A percentile compares a stretch with the other conserved stretches of the same genome.
Conservation (phyloP, 2,329 filamentous ascomycete species). For the Sporothrix pseudoabietina region DNA sequence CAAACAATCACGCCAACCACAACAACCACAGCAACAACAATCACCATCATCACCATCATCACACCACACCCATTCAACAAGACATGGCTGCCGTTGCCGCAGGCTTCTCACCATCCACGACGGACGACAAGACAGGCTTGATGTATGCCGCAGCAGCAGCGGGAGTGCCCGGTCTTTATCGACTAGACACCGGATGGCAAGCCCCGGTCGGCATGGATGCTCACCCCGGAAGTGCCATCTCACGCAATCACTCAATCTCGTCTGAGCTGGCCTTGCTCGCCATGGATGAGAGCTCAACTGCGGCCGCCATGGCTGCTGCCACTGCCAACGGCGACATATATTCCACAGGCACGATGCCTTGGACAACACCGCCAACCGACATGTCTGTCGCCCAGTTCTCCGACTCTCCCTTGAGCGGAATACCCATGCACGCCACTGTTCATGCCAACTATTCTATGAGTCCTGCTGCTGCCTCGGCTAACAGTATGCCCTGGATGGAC, state of each 20-base stretch:
- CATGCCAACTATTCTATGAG: constrained; percentile 45
- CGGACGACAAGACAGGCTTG: constrained; percentile 39
- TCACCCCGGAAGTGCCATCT: constrained; percentile 36
- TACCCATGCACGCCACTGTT: constrained; percentile 40
- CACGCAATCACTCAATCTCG: constrained; percentile 42
- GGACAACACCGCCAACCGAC: constrained; percentile 47
- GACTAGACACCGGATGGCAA: constrained; percentile 45
- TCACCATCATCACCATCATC: constrained; percentile 11
- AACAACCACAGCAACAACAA: constrained; percentile 4
- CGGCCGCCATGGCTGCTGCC: neutral
- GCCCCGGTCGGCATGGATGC: constrained; percentile 45
- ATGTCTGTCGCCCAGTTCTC: constrained; percentile 41
- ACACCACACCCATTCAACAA: neutral
- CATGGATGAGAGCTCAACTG: constrained; percentile 37
- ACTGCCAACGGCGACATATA: constrained; percentile 42
- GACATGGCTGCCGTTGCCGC: constrained; percentile 28
- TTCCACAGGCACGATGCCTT: constrained; percentile 43
- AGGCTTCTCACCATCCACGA: constrained; percentile 35
- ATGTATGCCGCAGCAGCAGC: constrained; percentile 37
- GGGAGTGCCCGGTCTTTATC: constrained; percentile 42
- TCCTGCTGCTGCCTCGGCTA: constrained; percentile 35
- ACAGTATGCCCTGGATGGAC: constrained; percentile 30
- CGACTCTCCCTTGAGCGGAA: constrained; percentile 42
- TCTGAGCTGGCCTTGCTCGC: constrained; percentile 41
- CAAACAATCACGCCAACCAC: constrained; percentile 11